A percentile compares a stretch with the other conserved stretches of the same genome.
These are phyloP conservation scores for Arabidopsis suecica DNA, from an alignment of 345 rosid species.

Conservation along the genomic window DNA sequence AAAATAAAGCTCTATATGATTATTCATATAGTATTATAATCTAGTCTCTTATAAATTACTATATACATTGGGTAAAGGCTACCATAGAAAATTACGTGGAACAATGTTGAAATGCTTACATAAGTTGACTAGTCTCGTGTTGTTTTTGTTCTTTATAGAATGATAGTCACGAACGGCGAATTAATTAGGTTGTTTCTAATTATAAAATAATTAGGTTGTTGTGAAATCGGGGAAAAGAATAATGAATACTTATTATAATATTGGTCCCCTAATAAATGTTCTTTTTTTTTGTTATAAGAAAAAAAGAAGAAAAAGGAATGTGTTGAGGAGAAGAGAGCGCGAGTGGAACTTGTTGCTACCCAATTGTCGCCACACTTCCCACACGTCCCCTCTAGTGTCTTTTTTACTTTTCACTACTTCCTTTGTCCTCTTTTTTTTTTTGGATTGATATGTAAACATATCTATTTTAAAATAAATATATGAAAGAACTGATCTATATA, in stretches of 20 bases:
- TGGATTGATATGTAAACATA: too few relatives aligned
- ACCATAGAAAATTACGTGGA: slow-evolving; percentile 20
- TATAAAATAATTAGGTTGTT: slow-evolving; percentile 29
- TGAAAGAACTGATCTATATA: too few relatives aligned
- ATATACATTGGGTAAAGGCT: background rate
- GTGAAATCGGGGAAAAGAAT: slow-evolving; percentile 30
- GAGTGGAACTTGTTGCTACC: slow-evolving; percentile 51
- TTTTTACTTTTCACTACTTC: slow-evolving; percentile 29
- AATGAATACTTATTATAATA: slow-evolving; percentile 8
- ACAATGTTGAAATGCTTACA: slow-evolving; percentile 30
- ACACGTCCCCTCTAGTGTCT: slow-evolving; percentile 48
- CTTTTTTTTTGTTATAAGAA: slow-evolving; percentile 5
- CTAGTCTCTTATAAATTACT: background rate
- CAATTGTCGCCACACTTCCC: slow-evolving; percentile 58
- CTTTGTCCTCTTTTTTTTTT: background rate
- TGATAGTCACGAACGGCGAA: slow-evolving; percentile 15
- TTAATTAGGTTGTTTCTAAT: background rate
- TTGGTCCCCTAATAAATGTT: slow-evolving; percentile 38
- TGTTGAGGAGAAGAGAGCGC: slow-evolving; percentile 53
- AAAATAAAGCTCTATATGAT: too few relatives aligned
- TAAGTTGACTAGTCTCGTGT: slow-evolving; percentile 32
- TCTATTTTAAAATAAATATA: too few relatives aligned
- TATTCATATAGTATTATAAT: too few relatives aligned
- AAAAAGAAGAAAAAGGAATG: slow-evolving; percentile 38
- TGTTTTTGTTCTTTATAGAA: background rate